These are phyloP conservation scores for Colletotrichum sp. DNA, from an alignment of 2,329 filamentous ascomycete genomes.

Conservation along the genomic window DNA sequence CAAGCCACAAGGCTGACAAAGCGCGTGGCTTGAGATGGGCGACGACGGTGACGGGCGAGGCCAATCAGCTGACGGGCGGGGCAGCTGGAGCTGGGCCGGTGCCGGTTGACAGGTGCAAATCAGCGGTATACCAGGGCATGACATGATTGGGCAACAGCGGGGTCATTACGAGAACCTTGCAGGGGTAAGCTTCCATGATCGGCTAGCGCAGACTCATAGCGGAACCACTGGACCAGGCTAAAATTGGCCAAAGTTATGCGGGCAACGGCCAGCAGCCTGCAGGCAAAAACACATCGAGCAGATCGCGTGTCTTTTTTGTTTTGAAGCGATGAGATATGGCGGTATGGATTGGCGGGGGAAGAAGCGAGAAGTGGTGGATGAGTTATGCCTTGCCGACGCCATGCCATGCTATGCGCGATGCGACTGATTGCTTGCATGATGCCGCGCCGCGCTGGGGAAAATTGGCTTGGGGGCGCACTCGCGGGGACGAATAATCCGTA, in stretches of 20 bases:
- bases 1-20: conserved; percentile 20
- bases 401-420: not conserved
- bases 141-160: not conserved
- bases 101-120: not conserved
- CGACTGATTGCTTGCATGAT: conserved; percentile 9
- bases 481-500: not conserved
- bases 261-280: not conserved
- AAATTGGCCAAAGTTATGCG: conserved; percentile 21
- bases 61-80: conserved; percentile 5
- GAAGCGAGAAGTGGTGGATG: conserved; percentile 1
- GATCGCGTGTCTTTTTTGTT: not conserved
- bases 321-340: conserved; percentile 5
- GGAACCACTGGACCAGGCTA: not conserved
- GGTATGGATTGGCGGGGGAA: conserved; percentile 15
- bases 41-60: not conserved
- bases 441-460: not conserved
- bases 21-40: not conserved
- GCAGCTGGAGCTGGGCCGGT: not conserved
- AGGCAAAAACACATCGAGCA: not conserved
- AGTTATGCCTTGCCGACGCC: not conserved
- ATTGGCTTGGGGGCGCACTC: not conserved
- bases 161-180: not conserved
- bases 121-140: not conserved
- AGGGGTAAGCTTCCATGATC: not conserved
- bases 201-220: not conserved